Evolutionary conservation across 2,329 filamentous ascomycete genomes (phyloP), one percentile per base, ranked within the genome.

Genomic region (Fusarium zealandicum): DNA sequence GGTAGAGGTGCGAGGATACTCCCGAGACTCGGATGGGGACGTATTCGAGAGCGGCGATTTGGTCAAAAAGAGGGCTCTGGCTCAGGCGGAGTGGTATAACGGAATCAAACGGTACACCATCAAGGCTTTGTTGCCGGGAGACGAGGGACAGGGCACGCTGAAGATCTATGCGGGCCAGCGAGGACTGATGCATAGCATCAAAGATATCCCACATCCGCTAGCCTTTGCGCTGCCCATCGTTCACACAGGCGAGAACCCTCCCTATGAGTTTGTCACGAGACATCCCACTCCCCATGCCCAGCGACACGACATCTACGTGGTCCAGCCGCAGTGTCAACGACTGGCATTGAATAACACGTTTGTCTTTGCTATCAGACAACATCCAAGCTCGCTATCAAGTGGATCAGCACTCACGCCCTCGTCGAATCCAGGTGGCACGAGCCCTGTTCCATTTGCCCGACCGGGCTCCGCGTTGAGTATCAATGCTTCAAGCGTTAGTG

Each of bases 281-380:
- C 95, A 99, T 72, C 96, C 96, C 7, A 99, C 95, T 3, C 95
- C 95, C 8, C 95, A 99, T 72, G 95, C 95, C n/a, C 92, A 96
- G 70, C 86, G 93, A 35, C 93, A 99, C 73, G 95, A 99, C 71
- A 87, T 99, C 53, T 99, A 99, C 73, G 90, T 99, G 59, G 90
- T 93, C 37, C 95, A 98, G 70, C 95, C 96, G 1, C 96, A 99
- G 73, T 99, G 95, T 72, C 84, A 89, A 61, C 86, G 88, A 20
- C 80, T 99, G 22, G 93, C 92, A 2, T 81, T 96, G 50, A 97
- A 98, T 78, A 98, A 99, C 72, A 99, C 95, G 0, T 99, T 97
- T 70, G 93, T 99, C 22, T 99, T 99, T 73, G 90, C 90, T 46
- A 90, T 99, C 56, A 90, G 95, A 38, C 95, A 99, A 70, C 93